Evolutionary conservation across 345 rosid species (phyloP), one percentile per base, ranked within the genome.

Genomic region (Aquilaria yunnanensis): DNA sequence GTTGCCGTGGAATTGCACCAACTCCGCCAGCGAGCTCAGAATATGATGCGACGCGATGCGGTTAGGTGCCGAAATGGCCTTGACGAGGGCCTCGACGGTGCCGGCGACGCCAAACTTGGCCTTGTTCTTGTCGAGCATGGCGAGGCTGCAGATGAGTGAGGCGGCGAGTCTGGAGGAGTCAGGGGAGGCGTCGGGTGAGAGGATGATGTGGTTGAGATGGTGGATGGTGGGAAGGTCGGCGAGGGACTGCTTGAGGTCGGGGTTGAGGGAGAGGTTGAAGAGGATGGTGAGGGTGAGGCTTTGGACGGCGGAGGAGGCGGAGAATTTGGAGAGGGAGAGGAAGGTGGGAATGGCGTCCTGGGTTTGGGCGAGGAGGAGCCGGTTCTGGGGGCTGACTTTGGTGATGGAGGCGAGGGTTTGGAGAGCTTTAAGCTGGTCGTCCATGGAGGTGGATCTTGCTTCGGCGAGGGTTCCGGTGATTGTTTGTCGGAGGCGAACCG

Each of bases 91-190:
- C 37, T 75, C 81, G 67, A 83, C 29, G 2, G 88, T 79, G 0
- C 85, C 85, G 0, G 81, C 83, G 2, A 79, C 85, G 1, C 92
- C 89, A 31, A 86, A 83, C 74, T 74, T 83, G 61, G 89, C 89
- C 74, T 86, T 86, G 79, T 86, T 83, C 62, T 81, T 79, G 79
- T 83, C 88, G 0, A 80, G 78, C 82, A 83, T 83, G 14, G 89
- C 87, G 61, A 83, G 57, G 73, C 92, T 86, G 66, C 88, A 81
- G 3, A 86, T 43, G 29, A 86, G 41, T 13, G 89, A 81, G 64
- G 80, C 78, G 37, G 80, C 84, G 11, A 78, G 55, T 47, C 67
- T 73, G 62, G 65, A 33, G 9, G 77, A 57, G 56, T 76, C 78
- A 0, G 66, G 70, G 52, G 79, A 75, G 51, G 30, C 56, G 47